A percentile compares a stretch with the other conserved stretches of the same genome.
Evolutionary conservation across 257 asterid species (phyloP).

Genomic region (Solanum stenotomum): DNA sequence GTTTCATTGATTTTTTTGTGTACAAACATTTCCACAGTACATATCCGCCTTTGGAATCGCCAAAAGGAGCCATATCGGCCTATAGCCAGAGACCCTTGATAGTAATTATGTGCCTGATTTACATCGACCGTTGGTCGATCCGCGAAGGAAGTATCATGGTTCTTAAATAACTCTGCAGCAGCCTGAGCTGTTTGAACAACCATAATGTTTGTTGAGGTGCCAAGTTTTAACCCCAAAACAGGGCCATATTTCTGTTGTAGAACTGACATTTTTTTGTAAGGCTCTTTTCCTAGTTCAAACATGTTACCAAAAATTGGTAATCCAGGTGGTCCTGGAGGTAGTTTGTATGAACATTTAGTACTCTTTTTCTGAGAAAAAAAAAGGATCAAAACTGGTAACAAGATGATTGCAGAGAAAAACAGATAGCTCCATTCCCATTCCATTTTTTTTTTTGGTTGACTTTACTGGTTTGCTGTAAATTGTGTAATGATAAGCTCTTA

Average conservation of each 20-base stretch:
- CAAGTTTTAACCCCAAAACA: slow-evolving; percentile 39
- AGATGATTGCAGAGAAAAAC: neutral
- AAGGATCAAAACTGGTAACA: neutral
- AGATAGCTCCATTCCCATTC: slow-evolving; percentile 18
- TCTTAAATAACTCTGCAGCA: slow-evolving; percentile 28
- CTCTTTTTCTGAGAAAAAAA: neutral
- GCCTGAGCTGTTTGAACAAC: slow-evolving; percentile 10
- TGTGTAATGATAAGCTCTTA: neutral
- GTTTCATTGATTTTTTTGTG: slow-evolving; percentile 32
- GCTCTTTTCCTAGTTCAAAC: slow-evolving; percentile 15
- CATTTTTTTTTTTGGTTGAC: neutral
- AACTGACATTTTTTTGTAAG: slow-evolving; percentile 26
- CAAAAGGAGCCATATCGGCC: slow-evolving; percentile 48
- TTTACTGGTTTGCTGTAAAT: neutral
- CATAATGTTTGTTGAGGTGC: slow-evolving; percentile 30
- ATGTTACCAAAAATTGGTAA: neutral
- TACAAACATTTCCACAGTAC: slow-evolving; percentile 45
- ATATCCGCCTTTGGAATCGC: slow-evolving; percentile 45
- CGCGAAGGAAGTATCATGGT: slow-evolving; percentile 34
- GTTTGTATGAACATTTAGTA: neutral
- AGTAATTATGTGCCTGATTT: slow-evolving; percentile 20
- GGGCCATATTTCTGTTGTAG: slow-evolving; percentile 27
- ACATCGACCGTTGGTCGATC: slow-evolving; percentile 5
- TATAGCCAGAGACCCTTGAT: slow-evolving; percentile 35
- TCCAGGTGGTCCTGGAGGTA: neutral